A percentile compares a stretch with the other conserved stretches of the same genome.
These are phyloP conservation scores for Aspergillus transmontanensis DNA, from an alignment of 2,329 filamentous ascomycete genomes.

Conservation along the genomic window DNA sequence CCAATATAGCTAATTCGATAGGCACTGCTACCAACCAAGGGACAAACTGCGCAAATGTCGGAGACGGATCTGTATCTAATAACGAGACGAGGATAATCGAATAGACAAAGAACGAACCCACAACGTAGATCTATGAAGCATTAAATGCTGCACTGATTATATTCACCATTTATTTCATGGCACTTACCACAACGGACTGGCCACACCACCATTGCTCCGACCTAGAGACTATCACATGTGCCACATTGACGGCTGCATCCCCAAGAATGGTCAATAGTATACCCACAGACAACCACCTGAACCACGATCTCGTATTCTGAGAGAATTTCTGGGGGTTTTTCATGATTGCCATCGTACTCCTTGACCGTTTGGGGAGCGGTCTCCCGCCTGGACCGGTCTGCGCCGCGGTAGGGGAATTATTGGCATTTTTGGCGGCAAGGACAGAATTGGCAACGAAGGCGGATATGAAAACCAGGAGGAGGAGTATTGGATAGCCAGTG, in stretches of 20 bases:
- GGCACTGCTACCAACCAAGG: slow-evolving; percentile 76
- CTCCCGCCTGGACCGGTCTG: slow-evolving; percentile 83
- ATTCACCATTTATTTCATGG: not conserved
- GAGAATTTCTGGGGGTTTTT: slow-evolving; percentile 61
- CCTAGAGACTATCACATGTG: slow-evolving; percentile 69
- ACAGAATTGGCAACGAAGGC: slow-evolving; percentile 66
- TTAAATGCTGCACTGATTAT: slow-evolving; percentile 9
- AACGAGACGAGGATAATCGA: slow-evolving; percentile 83
- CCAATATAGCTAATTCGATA: slow-evolving; percentile 73
- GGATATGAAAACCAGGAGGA: slow-evolving; percentile 65
- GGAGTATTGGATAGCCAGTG: slow-evolving; percentile 64
- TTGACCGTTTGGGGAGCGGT: slow-evolving; percentile 70
- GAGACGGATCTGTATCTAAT: slow-evolving; percentile 79
- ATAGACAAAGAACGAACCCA: slow-evolving; percentile 84
- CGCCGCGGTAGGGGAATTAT: slow-evolving; percentile 49
- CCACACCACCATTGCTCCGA: slow-evolving; percentile 80
- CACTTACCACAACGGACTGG: slow-evolving; percentile 71
- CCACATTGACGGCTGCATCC: slow-evolving; percentile 72
- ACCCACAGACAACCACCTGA: slow-evolving; percentile 73
- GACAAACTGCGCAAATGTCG: slow-evolving; percentile 75
- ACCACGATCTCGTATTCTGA: slow-evolving; percentile 68
- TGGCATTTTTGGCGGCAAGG: slow-evolving; percentile 52
- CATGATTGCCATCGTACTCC: slow-evolving; percentile 52
- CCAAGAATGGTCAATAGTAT: slow-evolving; percentile 74
- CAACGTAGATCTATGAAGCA: slow-evolving; percentile 71